A percentile compares a stretch with the other conserved stretches of the same genome.
phyloP scores from a whole-genome alignment of 2,329 filamentous ascomycete genomes.

The Nannizziopsis barbatae region DNA sequence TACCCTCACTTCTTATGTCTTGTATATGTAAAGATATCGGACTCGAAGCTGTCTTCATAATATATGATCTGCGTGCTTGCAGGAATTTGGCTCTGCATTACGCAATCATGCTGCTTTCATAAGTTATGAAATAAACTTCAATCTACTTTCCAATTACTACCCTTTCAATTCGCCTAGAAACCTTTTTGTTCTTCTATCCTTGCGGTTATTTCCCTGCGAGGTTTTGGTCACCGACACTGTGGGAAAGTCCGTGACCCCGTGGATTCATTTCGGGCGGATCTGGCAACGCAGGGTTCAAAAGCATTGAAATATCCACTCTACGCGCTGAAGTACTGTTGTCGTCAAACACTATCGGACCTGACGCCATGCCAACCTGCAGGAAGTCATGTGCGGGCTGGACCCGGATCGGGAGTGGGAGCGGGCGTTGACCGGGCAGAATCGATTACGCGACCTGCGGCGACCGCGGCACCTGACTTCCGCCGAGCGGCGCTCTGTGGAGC shows the following conservation, averaged over 20 bases:
- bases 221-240: too few species aligned
- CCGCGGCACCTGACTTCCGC: constrained; percentile 16
- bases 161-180: constrained; percentile 15
- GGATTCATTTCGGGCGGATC: too few species aligned
- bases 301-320: too few species aligned
- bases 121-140: constrained; percentile 15
- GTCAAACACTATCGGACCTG: constrained; percentile 19
- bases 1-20: too few species aligned
- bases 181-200: neutral
- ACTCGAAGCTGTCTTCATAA: too few species aligned
- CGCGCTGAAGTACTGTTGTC: too few species aligned
- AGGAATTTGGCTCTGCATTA: too few species aligned
- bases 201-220: constrained; percentile 8
- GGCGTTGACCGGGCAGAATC: constrained; percentile 16
- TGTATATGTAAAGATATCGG: too few species aligned
- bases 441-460: constrained; percentile 17
- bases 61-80: too few species aligned
- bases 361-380: constrained; percentile 14
- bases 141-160: constrained; percentile 18
- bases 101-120: constrained; percentile 16
- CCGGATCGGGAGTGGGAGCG: constrained; percentile 14
- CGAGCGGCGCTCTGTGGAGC: constrained; percentile 14
- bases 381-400: constrained; percentile 18
- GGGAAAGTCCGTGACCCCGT: too few species aligned
- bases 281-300: constrained; percentile 8